A percentile compares a stretch with the other conserved stretches of the same genome.
Conservation (phyloP, 306 rosid genomes). For the Rubus idaeus region DNA sequence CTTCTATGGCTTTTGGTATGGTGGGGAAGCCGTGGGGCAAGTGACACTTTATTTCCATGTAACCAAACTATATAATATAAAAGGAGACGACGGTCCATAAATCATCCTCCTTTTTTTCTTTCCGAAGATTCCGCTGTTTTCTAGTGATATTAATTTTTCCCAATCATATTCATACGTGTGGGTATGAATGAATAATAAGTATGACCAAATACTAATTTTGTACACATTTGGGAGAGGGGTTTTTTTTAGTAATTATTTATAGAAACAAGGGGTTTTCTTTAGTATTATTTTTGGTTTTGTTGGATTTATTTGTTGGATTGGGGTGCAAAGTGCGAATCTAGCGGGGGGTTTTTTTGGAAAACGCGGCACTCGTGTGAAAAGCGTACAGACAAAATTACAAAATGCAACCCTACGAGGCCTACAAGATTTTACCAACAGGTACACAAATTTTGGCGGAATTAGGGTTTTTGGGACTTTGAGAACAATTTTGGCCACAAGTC, state of each 20-base stretch:
- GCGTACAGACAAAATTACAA: conserved; percentile 14
- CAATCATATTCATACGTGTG: background rate
- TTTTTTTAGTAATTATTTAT: background rate
- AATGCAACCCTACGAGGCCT: conserved; percentile 6
- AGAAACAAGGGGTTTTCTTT: too few relatives aligned
- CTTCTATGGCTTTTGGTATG: background rate
- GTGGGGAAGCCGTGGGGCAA: background rate
- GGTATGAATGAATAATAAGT: background rate
- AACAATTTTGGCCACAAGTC: background rate
- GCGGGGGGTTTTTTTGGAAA: background rate
- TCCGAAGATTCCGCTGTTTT: conserved; percentile 35
- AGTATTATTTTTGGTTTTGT: background rate
- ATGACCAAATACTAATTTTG: background rate
- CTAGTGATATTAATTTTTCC: background rate
- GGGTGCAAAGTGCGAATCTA: background rate
- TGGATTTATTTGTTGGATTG: conserved; percentile 15
- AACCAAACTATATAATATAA: background rate
- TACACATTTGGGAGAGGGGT: background rate
- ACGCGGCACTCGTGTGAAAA: conserved; percentile 14
- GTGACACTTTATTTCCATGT: background rate
- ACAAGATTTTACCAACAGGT: conserved; percentile 1
- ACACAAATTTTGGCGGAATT: background rate
- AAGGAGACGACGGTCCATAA: background rate
- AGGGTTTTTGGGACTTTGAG: background rate
- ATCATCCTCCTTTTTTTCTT: conserved; percentile 22